Conservation (phyloP, 306 rosid species). For the Malus sieversii region DNA sequence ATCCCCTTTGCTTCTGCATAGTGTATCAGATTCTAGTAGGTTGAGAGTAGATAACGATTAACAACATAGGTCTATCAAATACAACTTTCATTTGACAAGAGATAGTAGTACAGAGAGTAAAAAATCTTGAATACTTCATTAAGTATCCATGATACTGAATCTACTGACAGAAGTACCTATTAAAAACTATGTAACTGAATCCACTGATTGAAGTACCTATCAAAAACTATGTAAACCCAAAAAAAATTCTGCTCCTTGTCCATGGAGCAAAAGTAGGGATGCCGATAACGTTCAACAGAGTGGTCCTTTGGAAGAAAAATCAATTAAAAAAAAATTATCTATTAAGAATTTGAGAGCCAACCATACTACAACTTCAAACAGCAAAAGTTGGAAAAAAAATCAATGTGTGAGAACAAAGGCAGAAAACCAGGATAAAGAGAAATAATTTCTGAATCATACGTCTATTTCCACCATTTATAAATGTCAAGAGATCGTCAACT, state of each 20-base stretch:
- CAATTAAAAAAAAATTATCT: not conserved
- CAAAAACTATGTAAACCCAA: not conserved
- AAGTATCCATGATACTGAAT: not conserved
- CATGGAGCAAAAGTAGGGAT: not conserved
- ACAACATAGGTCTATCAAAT: not conserved
- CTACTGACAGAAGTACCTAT: not conserved
- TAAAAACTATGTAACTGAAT: not conserved
- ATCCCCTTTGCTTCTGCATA: conserved; percentile 55
- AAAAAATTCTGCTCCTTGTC: not conserved
- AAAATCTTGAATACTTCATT: not conserved
- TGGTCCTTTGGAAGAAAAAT: not conserved
- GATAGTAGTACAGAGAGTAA: not conserved
- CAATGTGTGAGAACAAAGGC: conserved; percentile 5
- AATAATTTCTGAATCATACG: conserved; percentile 30
- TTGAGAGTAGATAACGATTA: not conserved
- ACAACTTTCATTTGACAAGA: not conserved
- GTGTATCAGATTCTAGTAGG: conserved; percentile 10
- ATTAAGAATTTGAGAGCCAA: not conserved
- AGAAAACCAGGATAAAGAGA: not conserved
- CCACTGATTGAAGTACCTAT: not conserved
- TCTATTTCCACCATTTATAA: conserved; percentile 67
- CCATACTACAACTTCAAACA: not conserved
- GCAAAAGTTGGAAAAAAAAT: not conserved
- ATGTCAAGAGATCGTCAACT: conserved; percentile 81
- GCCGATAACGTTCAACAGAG: not conserved